A percentile compares a stretch with the other conserved stretches of the same genome.
These are phyloP conservation scores for Staphylotrichum tortipilum DNA, from an alignment of 495 filamentous ascomycete species.

Conservation along the genomic window DNA sequence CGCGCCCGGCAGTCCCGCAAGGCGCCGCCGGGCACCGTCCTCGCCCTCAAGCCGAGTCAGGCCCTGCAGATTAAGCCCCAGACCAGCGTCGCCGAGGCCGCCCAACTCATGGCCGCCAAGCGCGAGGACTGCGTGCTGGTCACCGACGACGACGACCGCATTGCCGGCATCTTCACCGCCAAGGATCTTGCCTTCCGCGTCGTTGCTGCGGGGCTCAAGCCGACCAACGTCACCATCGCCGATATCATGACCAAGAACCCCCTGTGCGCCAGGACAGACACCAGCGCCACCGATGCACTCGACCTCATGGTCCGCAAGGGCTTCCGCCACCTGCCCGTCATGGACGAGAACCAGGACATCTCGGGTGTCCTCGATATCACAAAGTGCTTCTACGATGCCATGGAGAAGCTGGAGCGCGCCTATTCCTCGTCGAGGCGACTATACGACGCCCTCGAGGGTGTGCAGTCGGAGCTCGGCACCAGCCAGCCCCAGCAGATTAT, in stretches of 20 bases:
- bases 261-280: constrained; percentile 92
- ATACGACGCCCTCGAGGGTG: constrained; percentile 94
- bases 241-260: constrained; percentile 99
- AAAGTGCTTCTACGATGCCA: constrained; percentile 99
- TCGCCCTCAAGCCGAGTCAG: constrained; percentile 87
- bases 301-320: constrained; percentile 98
- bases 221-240: constrained; percentile 79
- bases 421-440: constrained; percentile 94
- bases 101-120: constrained; percentile 98
- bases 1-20: constrained; percentile 79
- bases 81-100: constrained; percentile 91
- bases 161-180: constrained; percentile 96
- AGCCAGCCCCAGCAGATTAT: constrained; percentile 98
- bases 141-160: constrained; percentile 94
- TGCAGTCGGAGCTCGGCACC: constrained; percentile 94
- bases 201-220: constrained; percentile 86
- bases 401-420: constrained; percentile 97
- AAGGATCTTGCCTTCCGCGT: constrained; percentile 98
- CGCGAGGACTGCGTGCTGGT: constrained; percentile 98
- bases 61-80: constrained; percentile 96
- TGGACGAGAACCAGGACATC: constrained; percentile 99
- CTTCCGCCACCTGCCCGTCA: constrained; percentile 93
- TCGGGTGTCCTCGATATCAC: constrained; percentile 98
- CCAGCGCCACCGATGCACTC: constrained; percentile 92
- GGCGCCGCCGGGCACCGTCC: constrained; percentile 90